Evolutionary conservation across 164 flowering plant genomes (phyloP).

Genomic region (Berberis vulgaris): DNA sequence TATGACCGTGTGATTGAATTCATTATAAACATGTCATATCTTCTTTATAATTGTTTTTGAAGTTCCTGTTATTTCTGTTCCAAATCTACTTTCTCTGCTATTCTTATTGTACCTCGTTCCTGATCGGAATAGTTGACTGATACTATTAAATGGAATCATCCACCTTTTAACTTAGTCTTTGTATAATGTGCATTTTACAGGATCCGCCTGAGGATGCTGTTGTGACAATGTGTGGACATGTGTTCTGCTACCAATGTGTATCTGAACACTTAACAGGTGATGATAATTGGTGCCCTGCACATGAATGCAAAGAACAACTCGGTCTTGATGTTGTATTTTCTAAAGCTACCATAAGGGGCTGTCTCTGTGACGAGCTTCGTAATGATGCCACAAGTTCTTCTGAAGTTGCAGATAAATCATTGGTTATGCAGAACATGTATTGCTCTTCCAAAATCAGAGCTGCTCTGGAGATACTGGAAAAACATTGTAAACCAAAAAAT

Average conservation of each 20-base stretch:
- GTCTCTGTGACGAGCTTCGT: conserved; percentile 34
- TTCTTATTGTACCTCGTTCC: too few relatives aligned
- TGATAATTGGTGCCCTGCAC: conserved; percentile 61
- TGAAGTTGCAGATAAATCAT: conserved; percentile 26
- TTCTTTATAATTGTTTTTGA: too few relatives aligned
- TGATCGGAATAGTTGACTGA: too few relatives aligned
- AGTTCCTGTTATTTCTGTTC: too few relatives aligned
- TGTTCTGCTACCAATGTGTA: conserved; percentile 85
- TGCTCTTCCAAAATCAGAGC: conserved; percentile 77
- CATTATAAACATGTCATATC: too few relatives aligned
- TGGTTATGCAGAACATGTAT: conserved; percentile 28
- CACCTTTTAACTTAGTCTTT: neutral
- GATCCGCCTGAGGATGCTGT: conserved; percentile 92
- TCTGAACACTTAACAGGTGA: conserved; percentile 72
- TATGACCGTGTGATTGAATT: too few relatives aligned
- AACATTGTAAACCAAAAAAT: conserved; percentile 23
- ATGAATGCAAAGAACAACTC: conserved; percentile 35
- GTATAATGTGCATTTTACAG: conserved; percentile 28
- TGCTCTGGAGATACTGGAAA: conserved; percentile 51
- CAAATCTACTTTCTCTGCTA: too few relatives aligned
- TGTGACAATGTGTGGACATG: conserved; percentile 82
- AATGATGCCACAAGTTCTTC: conserved; percentile 20
- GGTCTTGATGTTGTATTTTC: conserved; percentile 39
- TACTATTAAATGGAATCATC: neutral
- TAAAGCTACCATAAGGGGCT: conserved; percentile 47